Evolutionary conservation across 768 basidiomycete genomes (phyloP), one percentile per base, ranked within the genome.

Genomic region (Tulasnella sp.): DNA sequence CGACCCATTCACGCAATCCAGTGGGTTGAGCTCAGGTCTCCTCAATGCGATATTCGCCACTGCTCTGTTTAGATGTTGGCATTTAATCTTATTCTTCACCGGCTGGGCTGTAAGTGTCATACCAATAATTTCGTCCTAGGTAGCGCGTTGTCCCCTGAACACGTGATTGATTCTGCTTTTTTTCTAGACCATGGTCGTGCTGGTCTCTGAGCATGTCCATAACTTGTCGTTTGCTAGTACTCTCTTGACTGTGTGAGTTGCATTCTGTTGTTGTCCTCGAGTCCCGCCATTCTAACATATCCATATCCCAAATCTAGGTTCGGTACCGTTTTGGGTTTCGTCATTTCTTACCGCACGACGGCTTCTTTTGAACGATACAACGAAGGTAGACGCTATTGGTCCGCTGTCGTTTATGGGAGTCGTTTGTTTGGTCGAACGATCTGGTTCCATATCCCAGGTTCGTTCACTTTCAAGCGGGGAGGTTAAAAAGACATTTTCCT

Each of bases 301-400:
- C 24, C 11, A 23, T 51, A 29, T 29, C 10, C 27, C 51, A 24
- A 21, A 21, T 42, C 30, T 61, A 75, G 75, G 24, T 63, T 76
- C 41, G 75, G 85, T 76, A 85, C 83, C 4, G 82, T 86, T 1
- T 74, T 86, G 26, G 85, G 85, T 77, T 86, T 86, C 64, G 78
- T 86, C 34, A 80, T 86, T 53, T 83, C 83, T 0, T 65, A 63
- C 30, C 45, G 60, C 30, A 64, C 64, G 23, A 65, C 58, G 4
- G 64, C 64, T 4, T 64, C 60, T 9, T 64, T 65, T 43, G 60
- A 61, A 23, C 32, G 60, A n/a, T 86, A 86, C 69, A 86, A 86
- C 58, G 85, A 87, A 65, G 85, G 85, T 23, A 72, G 85, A 56
- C 72, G 76, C 52, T 71, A 81, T 4, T 87, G 85, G 85, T 82